phyloP scores from a whole-genome alignment of 768 basidiomycete species.

The Tulasnella sp. region DNA sequence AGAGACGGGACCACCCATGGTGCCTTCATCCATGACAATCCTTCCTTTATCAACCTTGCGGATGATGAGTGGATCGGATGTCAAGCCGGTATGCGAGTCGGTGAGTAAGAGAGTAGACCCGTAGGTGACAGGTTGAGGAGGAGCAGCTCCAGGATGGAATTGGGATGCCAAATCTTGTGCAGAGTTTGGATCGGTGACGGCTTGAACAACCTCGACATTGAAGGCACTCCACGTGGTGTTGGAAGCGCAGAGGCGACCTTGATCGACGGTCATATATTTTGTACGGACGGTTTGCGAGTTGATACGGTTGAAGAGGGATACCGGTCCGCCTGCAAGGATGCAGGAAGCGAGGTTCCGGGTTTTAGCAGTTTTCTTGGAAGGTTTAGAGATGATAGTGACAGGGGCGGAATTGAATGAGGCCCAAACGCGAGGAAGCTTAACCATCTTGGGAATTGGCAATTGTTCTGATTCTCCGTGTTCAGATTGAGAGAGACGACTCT shows the following conservation, averaged over 20 bases:
- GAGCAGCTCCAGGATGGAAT: constrained; percentile 5
- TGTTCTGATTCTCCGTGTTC: constrained; percentile 31
- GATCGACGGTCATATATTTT: constrained; percentile 92
- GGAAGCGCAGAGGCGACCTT: constrained; percentile 71
- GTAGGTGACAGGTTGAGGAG: constrained; percentile 75
- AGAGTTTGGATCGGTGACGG: constrained; percentile 10
- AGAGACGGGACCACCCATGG: constrained; percentile 67
- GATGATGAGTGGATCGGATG: constrained; percentile 73
- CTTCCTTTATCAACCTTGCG: constrained; percentile 87
- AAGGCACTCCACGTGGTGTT: constrained; percentile 90
- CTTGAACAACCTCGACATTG: constrained; percentile 70
- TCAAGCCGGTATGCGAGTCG: constrained; percentile 73
- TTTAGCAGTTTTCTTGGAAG: constrained; percentile 93
- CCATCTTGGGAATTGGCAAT: constrained; percentile 20
- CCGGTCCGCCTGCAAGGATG: constrained; percentile 77
- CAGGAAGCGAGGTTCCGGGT: constrained; percentile 85
- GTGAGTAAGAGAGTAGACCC: constrained; percentile 79
- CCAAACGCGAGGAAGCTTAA: constrained; percentile 34
- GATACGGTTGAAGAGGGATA: constrained; percentile 91
- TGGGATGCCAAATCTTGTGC: background rate
- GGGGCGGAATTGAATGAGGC: constrained; percentile 85
- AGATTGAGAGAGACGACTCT: constrained; percentile 29
- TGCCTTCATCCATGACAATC: constrained; percentile 59
- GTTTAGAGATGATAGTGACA: constrained; percentile 91
- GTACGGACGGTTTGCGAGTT: constrained; percentile 94